phyloP scores from a whole-genome alignment of 108 stramenopile genomes.

The Fragilaria crotonensis region DNA sequence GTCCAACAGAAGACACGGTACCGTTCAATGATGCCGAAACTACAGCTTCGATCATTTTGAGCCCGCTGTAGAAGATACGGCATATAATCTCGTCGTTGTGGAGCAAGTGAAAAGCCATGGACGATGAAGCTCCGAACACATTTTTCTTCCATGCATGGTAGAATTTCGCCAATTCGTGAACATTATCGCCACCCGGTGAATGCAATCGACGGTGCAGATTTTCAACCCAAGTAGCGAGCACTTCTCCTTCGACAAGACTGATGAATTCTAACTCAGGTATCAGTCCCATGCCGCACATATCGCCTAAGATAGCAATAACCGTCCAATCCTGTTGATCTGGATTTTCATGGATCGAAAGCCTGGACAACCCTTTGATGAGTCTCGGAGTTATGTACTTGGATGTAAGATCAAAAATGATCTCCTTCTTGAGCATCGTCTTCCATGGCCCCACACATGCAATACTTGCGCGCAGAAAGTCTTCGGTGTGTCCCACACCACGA shows the following conservation, averaged over 20 bases:
- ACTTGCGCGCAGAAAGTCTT: slow-evolving; percentile 33
- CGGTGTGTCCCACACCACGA: slow-evolving; percentile 18
- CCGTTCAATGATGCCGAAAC: too few relatives aligned
- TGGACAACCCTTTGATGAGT: slow-evolving; percentile 35
- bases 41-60: slow-evolving; percentile 53
- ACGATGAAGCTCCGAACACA: slow-evolving; percentile 13
- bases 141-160: slow-evolving; percentile 53
- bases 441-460: slow-evolving; percentile 44
- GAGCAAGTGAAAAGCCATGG: slow-evolving; percentile 23
- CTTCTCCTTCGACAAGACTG: slow-evolving; percentile 66
- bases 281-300: slow-evolving; percentile 33
- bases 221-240: slow-evolving; percentile 42
- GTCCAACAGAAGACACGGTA: neutral
- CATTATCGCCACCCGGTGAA: slow-evolving; percentile 2
- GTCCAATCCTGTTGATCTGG: slow-evolving; percentile 31
- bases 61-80: slow-evolving; percentile 53
- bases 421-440: slow-evolving; percentile 33
- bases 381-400: slow-evolving; percentile 44
- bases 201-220: slow-evolving; percentile 20
- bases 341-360: slow-evolving; percentile 11
- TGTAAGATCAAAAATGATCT: slow-evolving; percentile 36
- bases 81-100: slow-evolving; percentile 50
- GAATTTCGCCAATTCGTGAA: slow-evolving; percentile 18
- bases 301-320: slow-evolving; percentile 19
- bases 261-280: slow-evolving; percentile 56